Conservation (phyloP, 257 asterid genomes). For the Parsonsia alboflavescens region DNA sequence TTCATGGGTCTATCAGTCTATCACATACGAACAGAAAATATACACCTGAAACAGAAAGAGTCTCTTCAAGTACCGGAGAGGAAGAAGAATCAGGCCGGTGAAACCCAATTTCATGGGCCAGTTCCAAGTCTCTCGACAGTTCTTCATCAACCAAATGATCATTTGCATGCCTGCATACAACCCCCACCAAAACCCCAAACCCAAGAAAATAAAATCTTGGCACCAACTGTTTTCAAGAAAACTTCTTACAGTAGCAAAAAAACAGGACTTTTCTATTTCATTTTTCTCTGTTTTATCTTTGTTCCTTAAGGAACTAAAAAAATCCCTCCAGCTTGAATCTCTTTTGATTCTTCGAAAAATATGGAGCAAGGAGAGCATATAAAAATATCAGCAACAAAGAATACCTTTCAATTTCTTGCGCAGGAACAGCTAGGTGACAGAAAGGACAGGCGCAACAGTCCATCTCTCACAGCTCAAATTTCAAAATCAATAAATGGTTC, state of each 20-base stretch:
- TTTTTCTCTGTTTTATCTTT: neutral
- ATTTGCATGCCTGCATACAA: slow-evolving; percentile 29
- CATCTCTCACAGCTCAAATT: slow-evolving; percentile 4
- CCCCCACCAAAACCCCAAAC: no score
- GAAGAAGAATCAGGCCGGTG: slow-evolving; percentile 21
- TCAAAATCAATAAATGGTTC: neutral
- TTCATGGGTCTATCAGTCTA: neutral
- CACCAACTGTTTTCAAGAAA: neutral
- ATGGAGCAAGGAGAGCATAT: neutral
- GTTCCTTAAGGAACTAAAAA: neutral
- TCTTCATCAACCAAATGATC: slow-evolving; percentile 39
- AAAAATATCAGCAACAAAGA: neutral
- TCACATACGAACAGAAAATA: neutral
- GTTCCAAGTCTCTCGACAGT: slow-evolving; percentile 21
- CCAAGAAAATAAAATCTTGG: slow-evolving; percentile 6
- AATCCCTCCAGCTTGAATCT: neutral
- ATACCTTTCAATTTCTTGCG: slow-evolving; percentile 28
- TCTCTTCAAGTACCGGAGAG: slow-evolving; percentile 2
- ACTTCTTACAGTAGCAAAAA: neutral
- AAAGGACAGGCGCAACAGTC: slow-evolving; percentile 30
- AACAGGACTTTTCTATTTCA: neutral
- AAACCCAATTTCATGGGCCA: slow-evolving; percentile 28
- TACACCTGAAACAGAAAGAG: slow-evolving; percentile 1
- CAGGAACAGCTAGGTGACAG: slow-evolving; percentile 20
- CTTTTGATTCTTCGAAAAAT: neutral